Base-by-base conservation (phyloP, 352 stramenopile species). In the Phytophthora melonis region DNA sequence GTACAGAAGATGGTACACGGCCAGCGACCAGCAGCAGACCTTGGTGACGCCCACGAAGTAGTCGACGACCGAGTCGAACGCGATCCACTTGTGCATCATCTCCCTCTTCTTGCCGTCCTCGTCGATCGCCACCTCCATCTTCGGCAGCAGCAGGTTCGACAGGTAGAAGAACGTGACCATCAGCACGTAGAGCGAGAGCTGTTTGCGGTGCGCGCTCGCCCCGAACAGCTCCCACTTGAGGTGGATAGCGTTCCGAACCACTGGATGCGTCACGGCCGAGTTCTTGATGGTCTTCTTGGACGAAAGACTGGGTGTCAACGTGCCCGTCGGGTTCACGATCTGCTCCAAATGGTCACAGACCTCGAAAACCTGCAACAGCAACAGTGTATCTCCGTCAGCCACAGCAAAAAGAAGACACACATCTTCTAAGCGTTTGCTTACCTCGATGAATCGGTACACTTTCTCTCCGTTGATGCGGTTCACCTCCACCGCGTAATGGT, bases 151-250 rank as follows among this genome's bases (percentile, higher is more conserved):
- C 5, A 88, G 67, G 57, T 90, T 90, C 5, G 82, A 87, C 18
- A 87, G 54, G 39, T 82, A 88, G 72, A 90, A 90, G 58, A 86
- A 81, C 18, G 72, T 67, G 39, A 88, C 70, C 75, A 90, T 85
- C 10, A 88, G 54, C 18, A 84, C 69, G 59, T 87, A 88, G 23
- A 88, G 47, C 2, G 66, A 75, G 4, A 90, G 60, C 54, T 88
- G 80, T 5, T 74, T 80, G 16, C 80, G 80, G 60, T 90, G 82
- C 7, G 72, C 49, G 2, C 39, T 56, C 1, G 70, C 73, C 0
- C 82, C 80, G 32, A 88, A 90, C 3, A 87, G 70, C 69, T 84
- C 75, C 82, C 82, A 90, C 64, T 88, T 88, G 21, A 87, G 69
- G 34, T 80, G 70, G 23, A 90, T 81, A 6, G 80, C 82, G 54